phyloP scores from a whole-genome alignment of 192 early-diverging fungal species.

The Chytriomyces confervae region DNA sequence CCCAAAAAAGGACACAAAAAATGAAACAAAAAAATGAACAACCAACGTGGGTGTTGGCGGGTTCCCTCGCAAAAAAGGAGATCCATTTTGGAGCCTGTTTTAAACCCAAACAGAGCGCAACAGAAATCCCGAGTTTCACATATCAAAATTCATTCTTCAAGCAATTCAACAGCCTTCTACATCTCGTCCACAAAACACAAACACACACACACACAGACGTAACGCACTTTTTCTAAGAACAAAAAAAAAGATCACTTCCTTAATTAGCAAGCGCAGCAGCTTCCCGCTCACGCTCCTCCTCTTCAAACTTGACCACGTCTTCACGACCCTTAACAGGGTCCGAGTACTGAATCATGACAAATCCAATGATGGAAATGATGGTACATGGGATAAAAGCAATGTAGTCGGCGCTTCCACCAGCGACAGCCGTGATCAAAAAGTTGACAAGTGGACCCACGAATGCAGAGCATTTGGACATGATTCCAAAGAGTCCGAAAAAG shows the following conservation, averaged over 20 bases:
- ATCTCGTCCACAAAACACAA: too few species aligned
- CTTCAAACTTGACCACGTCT: slow-evolving; percentile 23
- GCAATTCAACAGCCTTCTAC: neutral
- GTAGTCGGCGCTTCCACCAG: slow-evolving; percentile 2
- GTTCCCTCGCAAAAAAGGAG: too few species aligned
- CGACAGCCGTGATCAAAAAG: slow-evolving; percentile 20
- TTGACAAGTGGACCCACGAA: slow-evolving; percentile 48
- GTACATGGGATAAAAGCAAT: slow-evolving; percentile 27
- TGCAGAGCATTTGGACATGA: slow-evolving; percentile 46
- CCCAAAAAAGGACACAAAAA: too few species aligned
- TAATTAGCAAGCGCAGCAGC: neutral
- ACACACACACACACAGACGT: too few species aligned
- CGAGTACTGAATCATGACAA: slow-evolving; percentile 22
- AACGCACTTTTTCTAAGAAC: too few species aligned
- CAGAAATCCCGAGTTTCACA: neutral
- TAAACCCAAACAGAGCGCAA: neutral
- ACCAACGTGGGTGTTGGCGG: too few species aligned
- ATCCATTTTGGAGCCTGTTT: too few species aligned
- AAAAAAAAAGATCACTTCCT: too few species aligned
- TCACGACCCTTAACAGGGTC: slow-evolving; percentile 17
- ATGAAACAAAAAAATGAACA: too few species aligned
- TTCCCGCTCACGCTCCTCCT: slow-evolving; percentile 19
- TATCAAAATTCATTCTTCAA: neutral
- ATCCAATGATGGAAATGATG: slow-evolving; percentile 20
- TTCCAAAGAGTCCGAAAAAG: slow-evolving; percentile 55